phyloP scores from a whole-genome alignment of 2,329 filamentous ascomycete genomes.

The Aspergillus brunneoviolaceus region DNA sequence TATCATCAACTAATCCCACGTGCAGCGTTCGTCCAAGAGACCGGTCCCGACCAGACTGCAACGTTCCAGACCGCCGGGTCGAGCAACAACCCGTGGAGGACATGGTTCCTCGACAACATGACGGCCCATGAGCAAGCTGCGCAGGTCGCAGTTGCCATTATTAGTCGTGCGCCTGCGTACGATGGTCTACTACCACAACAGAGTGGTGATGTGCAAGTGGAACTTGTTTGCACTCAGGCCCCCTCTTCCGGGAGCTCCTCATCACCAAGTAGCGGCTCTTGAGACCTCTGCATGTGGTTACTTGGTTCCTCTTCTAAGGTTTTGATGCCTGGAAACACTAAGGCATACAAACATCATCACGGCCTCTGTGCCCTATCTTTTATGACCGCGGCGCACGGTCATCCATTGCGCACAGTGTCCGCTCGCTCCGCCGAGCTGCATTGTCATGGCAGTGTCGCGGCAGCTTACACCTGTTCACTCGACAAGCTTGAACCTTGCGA shows the following conservation, averaged over 20 bases:
- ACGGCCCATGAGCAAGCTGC: constrained; percentile 33
- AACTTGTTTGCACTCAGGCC: constrained; percentile 39
- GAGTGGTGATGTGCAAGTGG: constrained; percentile 35
- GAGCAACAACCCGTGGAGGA: constrained; percentile 33
- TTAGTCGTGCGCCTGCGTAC: constrained; percentile 34
- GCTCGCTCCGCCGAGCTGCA: too few species aligned
- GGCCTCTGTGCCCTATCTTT: background rate
- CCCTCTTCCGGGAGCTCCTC: constrained; percentile 29
- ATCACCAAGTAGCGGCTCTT: constrained; percentile 16
- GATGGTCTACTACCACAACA: constrained; percentile 23
- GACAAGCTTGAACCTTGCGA: too few species aligned
- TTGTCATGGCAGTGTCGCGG: too few species aligned
- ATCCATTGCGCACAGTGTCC: too few species aligned
- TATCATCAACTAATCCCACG: background rate
- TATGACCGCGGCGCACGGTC: too few species aligned
- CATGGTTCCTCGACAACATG: constrained; percentile 39
- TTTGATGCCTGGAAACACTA: background rate
- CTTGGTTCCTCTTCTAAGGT: background rate
- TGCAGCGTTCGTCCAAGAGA: constrained; percentile 36
- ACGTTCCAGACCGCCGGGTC: constrained; percentile 32
- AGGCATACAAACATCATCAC: background rate
- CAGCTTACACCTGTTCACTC: too few species aligned
- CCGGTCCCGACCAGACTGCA: constrained; percentile 24
- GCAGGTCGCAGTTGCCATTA: constrained; percentile 39
- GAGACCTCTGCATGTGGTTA: background rate